A percentile compares a stretch with the other conserved stretches of the same genome.
Conservation (phyloP, 805 yeast genomes). For the Clavispora fructus region DNA sequence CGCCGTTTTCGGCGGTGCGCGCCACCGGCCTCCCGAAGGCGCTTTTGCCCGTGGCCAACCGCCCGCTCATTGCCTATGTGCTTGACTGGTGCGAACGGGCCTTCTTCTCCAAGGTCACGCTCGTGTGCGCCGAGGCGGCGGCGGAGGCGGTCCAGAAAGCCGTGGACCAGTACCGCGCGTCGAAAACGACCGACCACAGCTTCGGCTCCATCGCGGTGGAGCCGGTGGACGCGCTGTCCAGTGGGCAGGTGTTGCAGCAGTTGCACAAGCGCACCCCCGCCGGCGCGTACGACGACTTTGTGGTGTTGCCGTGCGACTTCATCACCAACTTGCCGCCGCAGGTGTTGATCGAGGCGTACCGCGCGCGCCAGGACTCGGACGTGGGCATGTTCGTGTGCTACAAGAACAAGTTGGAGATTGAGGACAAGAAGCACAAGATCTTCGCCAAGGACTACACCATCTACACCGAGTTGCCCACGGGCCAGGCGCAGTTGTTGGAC, state of each 20-base stretch:
- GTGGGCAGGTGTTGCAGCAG: conserved; percentile 58
- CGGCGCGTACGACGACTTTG: conserved; percentile 43
- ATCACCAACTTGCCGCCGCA: conserved; percentile 91
- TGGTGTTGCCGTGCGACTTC: conserved; percentile 91
- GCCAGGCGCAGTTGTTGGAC: conserved; percentile 58
- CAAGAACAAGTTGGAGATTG: conserved; percentile 64
- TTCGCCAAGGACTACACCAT: conserved; percentile 65
- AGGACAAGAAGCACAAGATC: conserved; percentile 61
- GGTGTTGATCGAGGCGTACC: conserved; percentile 74
- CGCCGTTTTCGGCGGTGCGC: conserved; percentile 64
- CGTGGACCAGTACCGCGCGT: conserved; percentile 42
- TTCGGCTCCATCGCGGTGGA: conserved; percentile 19
- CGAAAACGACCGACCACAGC: conserved; percentile 22
- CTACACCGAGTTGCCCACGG: conserved; percentile 45
- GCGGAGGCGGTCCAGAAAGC: conserved; percentile 43
- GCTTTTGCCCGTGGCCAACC: conserved; percentile 81
- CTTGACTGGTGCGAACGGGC: conserved; percentile 92
- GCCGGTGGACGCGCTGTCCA: conserved; percentile 24
- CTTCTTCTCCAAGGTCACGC: conserved; percentile 62
- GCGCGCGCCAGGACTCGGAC: conserved; percentile 63
- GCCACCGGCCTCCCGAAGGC: conserved; percentile 76
- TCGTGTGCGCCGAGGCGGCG: conserved; percentile 52
- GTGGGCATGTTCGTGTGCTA: conserved; percentile 76
- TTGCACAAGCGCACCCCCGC: conserved; percentile 37
- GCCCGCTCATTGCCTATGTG: conserved; percentile 82